phyloP scores from a whole-genome alignment of 441 rosid species.

The Pelargonium myrrhifolium region DNA sequence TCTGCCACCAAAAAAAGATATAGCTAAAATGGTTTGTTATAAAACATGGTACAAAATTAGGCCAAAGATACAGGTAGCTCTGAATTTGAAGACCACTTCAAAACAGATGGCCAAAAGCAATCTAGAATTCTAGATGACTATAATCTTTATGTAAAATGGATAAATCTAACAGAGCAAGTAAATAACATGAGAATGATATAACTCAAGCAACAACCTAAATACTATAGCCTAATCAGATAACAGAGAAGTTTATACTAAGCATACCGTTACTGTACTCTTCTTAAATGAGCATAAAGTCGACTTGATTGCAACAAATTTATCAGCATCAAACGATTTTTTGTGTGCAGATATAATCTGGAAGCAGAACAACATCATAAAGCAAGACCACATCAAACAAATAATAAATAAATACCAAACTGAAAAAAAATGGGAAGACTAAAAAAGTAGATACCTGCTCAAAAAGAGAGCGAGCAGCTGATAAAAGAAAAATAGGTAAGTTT shows the following conservation, averaged over 20 bases:
- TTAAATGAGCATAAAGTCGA: constrained; percentile 41
- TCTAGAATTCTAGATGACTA: too few relatives aligned
- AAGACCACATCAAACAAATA: neutral
- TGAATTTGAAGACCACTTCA: neutral
- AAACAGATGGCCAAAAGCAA: too few relatives aligned
- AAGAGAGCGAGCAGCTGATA: constrained; percentile 52
- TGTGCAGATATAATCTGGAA: constrained; percentile 68
- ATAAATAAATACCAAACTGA: constrained; percentile 5
- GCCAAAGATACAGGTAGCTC: neutral
- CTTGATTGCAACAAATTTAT: constrained; percentile 47
- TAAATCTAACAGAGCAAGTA: too few relatives aligned
- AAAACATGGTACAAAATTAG: neutral
- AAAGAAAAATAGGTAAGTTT: constrained; percentile 36
- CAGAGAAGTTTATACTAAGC: constrained; percentile 8
- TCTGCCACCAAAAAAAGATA: constrained; percentile 27
- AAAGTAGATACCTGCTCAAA: constrained; percentile 56
- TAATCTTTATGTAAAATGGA: too few relatives aligned
- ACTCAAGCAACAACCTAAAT: neutral
- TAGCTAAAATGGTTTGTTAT: constrained; percentile 10
- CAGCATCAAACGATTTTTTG: constrained; percentile 53
- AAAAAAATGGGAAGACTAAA: neutral
- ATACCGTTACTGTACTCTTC: constrained; percentile 39
- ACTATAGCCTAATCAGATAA: neutral
- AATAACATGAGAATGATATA: too few relatives aligned
- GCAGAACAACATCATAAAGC: constrained; percentile 17